Evolutionary conservation across 176 grass and related monocot species (phyloP), one percentile per base, ranked within the genome.

Genomic region (Typha latifolia): DNA sequence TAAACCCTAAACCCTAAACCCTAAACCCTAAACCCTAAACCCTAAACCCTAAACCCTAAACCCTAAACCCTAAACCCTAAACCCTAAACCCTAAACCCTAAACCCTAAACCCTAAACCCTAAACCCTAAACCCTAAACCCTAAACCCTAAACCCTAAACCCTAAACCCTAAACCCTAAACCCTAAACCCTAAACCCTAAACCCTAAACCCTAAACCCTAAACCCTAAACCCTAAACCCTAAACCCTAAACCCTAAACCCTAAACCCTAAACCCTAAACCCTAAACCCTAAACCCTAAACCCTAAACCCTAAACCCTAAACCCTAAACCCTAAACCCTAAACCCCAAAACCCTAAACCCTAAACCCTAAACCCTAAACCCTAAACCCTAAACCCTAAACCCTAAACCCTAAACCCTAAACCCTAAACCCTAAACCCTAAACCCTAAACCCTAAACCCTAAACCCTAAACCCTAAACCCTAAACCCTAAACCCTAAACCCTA

Each of bases 361-460:
- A 15, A 66, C 34, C 12, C 63, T 29, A 10, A 43, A 66, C 12
- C 26, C 63, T 14, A 4, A 43, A 66, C 34, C 26, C 32, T 29
- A 15, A 66, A 66, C 34, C 63, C 63, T 14, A n/a, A 66, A 66
- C 34, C 63, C 29, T 6, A 15, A 50, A 47, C 12, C 1, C 63
- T 14, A 10, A 16, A 66, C 1, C 9, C 63, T 3, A 10, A 16
- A 66, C 12, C 9, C 63, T n/a, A 10, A 43, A 66, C 12, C 3
- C 63, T n/a, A n/a, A 43, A 66, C 1, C 26, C 32, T 66, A 66
- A 66, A 66, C 63, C 26, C 32, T 43, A 47, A 47, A 43, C 32
- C 26, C 63, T 66, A 66, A 66, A 66, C 63, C 26, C 32, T 47
- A 66, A 66, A 66, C 63, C 32, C 26, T 66, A 66, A 66, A 66